phyloP scores from a whole-genome alignment of 371 early-diverging fungal species.

The Mortierella sp. region DNA sequence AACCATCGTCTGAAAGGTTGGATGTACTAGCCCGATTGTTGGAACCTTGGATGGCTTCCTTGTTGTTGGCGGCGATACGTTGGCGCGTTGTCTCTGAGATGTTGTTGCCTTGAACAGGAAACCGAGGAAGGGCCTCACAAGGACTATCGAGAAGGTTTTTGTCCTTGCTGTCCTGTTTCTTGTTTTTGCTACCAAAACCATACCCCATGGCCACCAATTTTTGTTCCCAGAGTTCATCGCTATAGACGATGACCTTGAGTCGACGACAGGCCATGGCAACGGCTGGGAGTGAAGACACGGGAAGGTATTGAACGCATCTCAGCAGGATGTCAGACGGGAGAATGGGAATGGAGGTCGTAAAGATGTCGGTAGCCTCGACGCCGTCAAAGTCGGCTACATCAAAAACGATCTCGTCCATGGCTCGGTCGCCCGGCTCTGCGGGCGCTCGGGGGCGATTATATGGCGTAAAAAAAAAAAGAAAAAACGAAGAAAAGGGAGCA shows the following conservation, averaged over 20 bases:
- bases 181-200: slow-evolving; percentile 20
- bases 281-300: slow-evolving; percentile 58
- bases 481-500: slow-evolving; percentile 8
- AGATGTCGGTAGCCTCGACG: slow-evolving; percentile 32
- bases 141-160: slow-evolving; percentile 32
- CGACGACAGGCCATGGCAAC: slow-evolving; percentile 66
- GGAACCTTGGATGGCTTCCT: slow-evolving; percentile 33
- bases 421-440: neutral
- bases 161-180: neutral
- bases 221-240: slow-evolving; percentile 72
- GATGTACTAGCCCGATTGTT: slow-evolving; percentile 26
- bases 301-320: slow-evolving; percentile 60
- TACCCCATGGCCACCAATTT: slow-evolving; percentile 56
- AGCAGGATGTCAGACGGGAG: slow-evolving; percentile 62
- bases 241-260: slow-evolving; percentile 71
- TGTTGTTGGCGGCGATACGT: slow-evolving; percentile 31
- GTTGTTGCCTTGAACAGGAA: slow-evolving; percentile 36
- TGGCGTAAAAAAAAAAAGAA: too few species aligned
- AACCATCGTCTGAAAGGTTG: slow-evolving; percentile 31
- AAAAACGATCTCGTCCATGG: slow-evolving; percentile 37
- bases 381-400: slow-evolving; percentile 43
- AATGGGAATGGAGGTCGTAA: slow-evolving; percentile 48
- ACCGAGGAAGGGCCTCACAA: slow-evolving; percentile 29
- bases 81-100: slow-evolving; percentile 40
- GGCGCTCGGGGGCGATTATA: neutral